These are phyloP conservation scores for Pythium chondricola DNA, from an alignment of 352 stramenopile species.

Conservation along the genomic window DNA sequence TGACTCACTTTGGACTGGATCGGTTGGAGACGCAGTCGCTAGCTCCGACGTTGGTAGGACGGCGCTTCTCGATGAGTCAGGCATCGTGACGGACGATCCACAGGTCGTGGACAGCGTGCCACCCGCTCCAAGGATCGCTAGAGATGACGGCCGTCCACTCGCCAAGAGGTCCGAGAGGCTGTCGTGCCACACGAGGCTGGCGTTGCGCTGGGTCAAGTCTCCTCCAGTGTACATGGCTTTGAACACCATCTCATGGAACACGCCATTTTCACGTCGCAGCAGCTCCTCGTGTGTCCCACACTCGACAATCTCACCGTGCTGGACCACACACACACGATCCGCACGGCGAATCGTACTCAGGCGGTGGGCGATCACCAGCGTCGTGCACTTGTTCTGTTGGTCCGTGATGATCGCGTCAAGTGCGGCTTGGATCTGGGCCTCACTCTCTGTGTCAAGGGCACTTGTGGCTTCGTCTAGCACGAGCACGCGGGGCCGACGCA, in stretches of 20 bases:
- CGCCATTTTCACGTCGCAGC: conserved; percentile 3
- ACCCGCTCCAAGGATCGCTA: conserved; percentile 9
- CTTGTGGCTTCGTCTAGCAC: conserved; percentile 75
- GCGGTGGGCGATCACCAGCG: conserved; percentile 34
- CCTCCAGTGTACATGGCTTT: conserved; percentile 1
- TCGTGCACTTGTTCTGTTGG: conserved; percentile 23
- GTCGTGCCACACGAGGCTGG: conserved; percentile 19
- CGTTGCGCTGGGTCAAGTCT: conserved; percentile 12
- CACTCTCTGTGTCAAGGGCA: conserved; percentile 63
- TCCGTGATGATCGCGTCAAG: conserved; percentile 31
- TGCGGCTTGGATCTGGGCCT: conserved; percentile 59
- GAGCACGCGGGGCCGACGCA: conserved; percentile 41
- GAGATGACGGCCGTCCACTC: conserved; percentile 7
- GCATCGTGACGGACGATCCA: no score
- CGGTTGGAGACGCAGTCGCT: background rate
- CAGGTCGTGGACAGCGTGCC: background rate
- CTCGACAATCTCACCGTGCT: conserved; percentile 15
- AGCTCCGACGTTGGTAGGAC: background rate
- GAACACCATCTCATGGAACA: conserved; percentile 15
- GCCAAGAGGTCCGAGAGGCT: conserved; percentile 10
- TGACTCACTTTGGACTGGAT: background rate
- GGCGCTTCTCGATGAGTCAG: conserved; percentile 15
- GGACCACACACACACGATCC: conserved; percentile 30
- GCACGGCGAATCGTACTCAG: conserved; percentile 29
- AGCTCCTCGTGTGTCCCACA: conserved; percentile 18